phyloP scores from a whole-genome alignment of 139 green algal species.

The Micromonas pusilla region DNA sequence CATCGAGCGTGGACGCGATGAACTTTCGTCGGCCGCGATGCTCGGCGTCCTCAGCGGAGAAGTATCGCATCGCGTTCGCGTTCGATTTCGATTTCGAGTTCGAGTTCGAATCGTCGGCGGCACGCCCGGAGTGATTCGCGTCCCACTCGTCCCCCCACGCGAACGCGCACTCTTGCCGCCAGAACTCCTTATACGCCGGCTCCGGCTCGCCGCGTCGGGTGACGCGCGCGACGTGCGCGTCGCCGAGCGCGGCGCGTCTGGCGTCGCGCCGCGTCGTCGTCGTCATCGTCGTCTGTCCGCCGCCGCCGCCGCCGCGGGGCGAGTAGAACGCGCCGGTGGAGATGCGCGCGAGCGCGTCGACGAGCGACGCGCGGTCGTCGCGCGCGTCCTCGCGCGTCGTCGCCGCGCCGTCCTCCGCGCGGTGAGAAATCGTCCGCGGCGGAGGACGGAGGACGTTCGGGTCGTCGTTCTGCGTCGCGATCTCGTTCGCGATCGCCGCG shows the following conservation, averaged over 20 bases:
- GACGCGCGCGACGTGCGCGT: too few relatives aligned
- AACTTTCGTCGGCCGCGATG: not conserved
- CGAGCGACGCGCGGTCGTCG: too few relatives aligned
- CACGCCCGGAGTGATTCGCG: not conserved
- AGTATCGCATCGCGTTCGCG: not conserved
- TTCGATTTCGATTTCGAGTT: not conserved
- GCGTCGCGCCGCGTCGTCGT: not conserved
- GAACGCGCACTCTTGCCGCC: not conserved
- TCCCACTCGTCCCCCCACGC: not conserved
- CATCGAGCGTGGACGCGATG: not conserved
- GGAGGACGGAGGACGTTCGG: too few relatives aligned
- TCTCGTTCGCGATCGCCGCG: too few relatives aligned
- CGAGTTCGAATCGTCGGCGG: not conserved
- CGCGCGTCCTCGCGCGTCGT: too few relatives aligned
- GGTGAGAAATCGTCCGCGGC: too few relatives aligned
- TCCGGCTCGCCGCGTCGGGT: too few relatives aligned
- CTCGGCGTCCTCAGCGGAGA: not conserved
- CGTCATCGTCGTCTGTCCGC: not conserved
- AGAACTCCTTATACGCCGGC: not conserved
- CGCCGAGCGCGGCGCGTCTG: not conserved
- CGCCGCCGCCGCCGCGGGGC: too few relatives aligned
- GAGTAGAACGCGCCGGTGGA: too few relatives aligned
- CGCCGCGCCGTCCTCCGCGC: too few relatives aligned
- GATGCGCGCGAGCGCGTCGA: not conserved
- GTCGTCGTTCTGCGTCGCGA: too few relatives aligned